Evolutionary conservation across 345 rosid genomes (phyloP).

Genomic region (Pistacia integerrima): DNA sequence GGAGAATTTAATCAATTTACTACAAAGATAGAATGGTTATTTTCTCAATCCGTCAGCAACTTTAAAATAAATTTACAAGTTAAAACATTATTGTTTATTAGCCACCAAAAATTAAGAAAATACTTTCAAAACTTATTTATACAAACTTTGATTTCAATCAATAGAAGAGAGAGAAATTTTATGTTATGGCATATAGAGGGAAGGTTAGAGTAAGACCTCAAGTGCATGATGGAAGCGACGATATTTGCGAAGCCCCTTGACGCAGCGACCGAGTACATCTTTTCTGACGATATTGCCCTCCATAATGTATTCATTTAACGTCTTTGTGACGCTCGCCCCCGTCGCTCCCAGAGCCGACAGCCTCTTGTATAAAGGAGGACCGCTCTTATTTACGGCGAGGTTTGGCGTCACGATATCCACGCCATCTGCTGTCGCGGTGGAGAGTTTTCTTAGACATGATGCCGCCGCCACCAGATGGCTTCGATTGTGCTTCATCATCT

Average conservation of each 20-base stretch:
- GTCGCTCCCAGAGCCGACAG: slow-evolving; percentile 48
- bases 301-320: slow-evolving; percentile 52
- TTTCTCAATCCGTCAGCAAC: background rate
- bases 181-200: background rate
- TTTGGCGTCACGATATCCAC: slow-evolving; percentile 17
- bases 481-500: slow-evolving; percentile 25
- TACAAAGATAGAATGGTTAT: background rate
- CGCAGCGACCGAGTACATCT: slow-evolving; percentile 39
- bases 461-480: slow-evolving; percentile 26
- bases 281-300: slow-evolving; percentile 49
- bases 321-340: slow-evolving; percentile 51
- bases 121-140: no score
- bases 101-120: background rate
- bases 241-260: slow-evolving; percentile 60
- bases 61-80: no score
- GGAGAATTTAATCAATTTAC: background rate
- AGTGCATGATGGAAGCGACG: slow-evolving; percentile 57
- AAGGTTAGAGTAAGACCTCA: slow-evolving; percentile 44
- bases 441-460: slow-evolving; percentile 31
- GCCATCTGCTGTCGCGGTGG: slow-evolving; percentile 24
- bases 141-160: background rate
- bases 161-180: background rate
- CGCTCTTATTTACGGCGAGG: background rate
- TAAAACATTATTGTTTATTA: no score
- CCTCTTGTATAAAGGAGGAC: slow-evolving; percentile 40